These are phyloP conservation scores for Picochlorum sp. DNA, from an alignment of 139 green algal species.

Conservation along the genomic window DNA sequence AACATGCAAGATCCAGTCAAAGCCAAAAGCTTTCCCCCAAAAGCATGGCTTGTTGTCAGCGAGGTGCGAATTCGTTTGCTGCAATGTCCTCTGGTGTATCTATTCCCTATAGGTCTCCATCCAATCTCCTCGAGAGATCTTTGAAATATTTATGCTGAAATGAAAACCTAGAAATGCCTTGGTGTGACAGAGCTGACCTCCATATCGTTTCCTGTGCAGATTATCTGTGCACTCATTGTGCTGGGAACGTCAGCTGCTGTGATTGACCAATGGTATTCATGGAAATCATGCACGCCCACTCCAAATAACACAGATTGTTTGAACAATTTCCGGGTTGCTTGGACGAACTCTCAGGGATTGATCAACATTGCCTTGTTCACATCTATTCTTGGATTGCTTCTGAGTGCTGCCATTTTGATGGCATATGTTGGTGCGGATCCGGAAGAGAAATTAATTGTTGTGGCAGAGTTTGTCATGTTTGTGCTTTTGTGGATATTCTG, in stretches of 20 bases:
- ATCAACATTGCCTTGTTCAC: neutral
- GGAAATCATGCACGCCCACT: neutral
- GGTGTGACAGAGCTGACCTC: too few relatives aligned
- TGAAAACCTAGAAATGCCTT: too few relatives aligned
- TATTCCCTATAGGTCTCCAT: too few relatives aligned
- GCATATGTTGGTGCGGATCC: neutral
- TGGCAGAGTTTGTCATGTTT: constrained; percentile 4
- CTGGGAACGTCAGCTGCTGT: neutral
- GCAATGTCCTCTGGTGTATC: neutral
- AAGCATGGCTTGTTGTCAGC: neutral
- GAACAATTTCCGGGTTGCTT: too few relatives aligned
- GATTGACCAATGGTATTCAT: neutral
- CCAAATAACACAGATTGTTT: too few relatives aligned
- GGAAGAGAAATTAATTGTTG: neutral
- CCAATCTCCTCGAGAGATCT: too few relatives aligned
- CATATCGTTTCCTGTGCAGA: neutral
- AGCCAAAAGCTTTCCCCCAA: neutral
- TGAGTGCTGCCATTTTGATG: neutral
- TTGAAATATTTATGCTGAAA: too few relatives aligned
- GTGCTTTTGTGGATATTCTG: neutral
- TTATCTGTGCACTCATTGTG: neutral
- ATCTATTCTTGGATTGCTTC: neutral
- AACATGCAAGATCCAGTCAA: neutral
- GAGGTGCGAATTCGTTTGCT: neutral
- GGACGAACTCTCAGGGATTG: too few relatives aligned